These are phyloP conservation scores for Stagonosporopsis tanaceti DNA, from an alignment of 2,329 filamentous ascomycete species.

Conservation along the genomic window DNA sequence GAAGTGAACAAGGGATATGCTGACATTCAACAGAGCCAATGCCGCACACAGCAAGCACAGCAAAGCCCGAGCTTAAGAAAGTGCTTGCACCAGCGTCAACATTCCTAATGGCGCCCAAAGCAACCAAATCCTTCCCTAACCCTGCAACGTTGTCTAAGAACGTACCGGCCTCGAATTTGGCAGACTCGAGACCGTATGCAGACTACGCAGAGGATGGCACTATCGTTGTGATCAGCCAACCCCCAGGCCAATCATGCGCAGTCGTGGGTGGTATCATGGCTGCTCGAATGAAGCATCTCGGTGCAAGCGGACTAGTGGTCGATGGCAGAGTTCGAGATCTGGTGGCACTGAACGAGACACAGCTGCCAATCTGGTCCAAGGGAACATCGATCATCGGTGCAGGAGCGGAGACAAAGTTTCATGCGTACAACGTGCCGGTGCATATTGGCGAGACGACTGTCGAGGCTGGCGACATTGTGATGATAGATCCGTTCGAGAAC, in stretches of 20 bases:
- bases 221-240: conserved; percentile 73
- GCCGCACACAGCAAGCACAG: conserved; percentile 28
- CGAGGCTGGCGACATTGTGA: conserved; percentile 68
- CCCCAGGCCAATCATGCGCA: conserved; percentile 70
- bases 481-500: conserved; percentile 71
- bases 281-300: conserved; percentile 69
- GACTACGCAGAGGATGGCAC: conserved; percentile 68
- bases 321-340: conserved; percentile 74
- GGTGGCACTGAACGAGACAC: conserved; percentile 63
- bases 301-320: conserved; percentile 69
- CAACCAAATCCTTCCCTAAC: conserved; percentile 51
- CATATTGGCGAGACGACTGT: conserved; percentile 50
- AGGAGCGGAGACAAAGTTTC: conserved; percentile 64
- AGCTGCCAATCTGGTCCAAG: conserved; percentile 66
- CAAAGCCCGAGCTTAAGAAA: conserved; percentile 33
- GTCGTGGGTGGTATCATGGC: conserved; percentile 82
- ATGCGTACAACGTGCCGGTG: conserved; percentile 58
- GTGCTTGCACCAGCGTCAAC: conserved; percentile 66
- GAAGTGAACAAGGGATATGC: not conserved
- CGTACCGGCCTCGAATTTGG: conserved; percentile 37
- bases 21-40: conserved; percentile 35
- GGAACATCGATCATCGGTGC: conserved; percentile 67
- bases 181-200: conserved; percentile 67
- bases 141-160: conserved; percentile 45
- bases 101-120: conserved; percentile 69